Base-by-base conservation (phyloP, 495 filamentous ascomycete genomes). In the Xylaria flabelliformis region DNA sequence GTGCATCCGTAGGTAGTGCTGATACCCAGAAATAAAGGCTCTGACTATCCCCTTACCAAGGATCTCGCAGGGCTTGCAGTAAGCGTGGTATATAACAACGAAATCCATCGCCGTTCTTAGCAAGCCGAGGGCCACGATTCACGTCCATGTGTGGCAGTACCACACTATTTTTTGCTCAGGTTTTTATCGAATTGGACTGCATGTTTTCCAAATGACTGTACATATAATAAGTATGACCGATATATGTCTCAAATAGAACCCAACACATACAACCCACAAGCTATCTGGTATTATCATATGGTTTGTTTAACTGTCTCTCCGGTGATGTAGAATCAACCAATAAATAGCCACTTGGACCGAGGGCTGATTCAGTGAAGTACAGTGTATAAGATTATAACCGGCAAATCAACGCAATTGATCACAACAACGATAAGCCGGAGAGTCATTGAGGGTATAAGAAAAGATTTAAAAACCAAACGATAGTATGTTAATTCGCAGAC, bases 11-110 rank as follows among this genome's bases (percentile, higher is more conserved):
- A 75, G 74, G 70, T 65, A 72, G 74, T 67, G 74, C 74, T 74
- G 67, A 75, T 76, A 78, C 70, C 58, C 58, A 75, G 50, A 55
- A 72, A 74, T 70, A 73, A 42, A 78, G 64, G 69, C 74, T 69
- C 73, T 72, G 69, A 75, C 74, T 78, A 76, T 71, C 71, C 67
- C 48, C 65, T 34, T 15, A 56, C 13, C 36, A 46, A 69, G 19
- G 3, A 46, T 32, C 50, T 68, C 53, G 53, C 26, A 41, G 21
- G 21, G n/a, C 42, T 68, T 56, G 26, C 39, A 46, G 53, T 56
- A 13, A 56, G 53, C 53, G 26, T 56, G 39, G 17, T 56, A 10
- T 67, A 36, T 67, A 50, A 32, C 13, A 32, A 56, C 42, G 42
- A 17, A n/a, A 42, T 21, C n/a, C 36, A 56, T 39, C 8, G 24